Conservation (phyloP, 495 filamentous ascomycete genomes). For the Chaetomium fimeti region DNA sequence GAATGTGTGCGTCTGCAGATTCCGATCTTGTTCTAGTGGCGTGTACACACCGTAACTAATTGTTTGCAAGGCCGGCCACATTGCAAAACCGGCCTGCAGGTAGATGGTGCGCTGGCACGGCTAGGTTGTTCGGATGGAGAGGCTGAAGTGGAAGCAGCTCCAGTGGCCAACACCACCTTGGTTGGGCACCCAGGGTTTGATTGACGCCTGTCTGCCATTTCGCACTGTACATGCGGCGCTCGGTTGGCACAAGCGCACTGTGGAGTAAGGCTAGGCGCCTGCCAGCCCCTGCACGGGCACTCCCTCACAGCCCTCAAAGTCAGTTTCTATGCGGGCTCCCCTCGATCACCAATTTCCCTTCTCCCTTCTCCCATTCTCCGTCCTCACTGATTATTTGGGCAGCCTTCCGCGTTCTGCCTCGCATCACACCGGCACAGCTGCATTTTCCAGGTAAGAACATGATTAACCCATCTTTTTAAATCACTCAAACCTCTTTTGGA, state of each 20-base stretch:
- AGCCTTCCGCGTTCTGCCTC: constrained; percentile 10
- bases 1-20: constrained; percentile 16
- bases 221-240: constrained; percentile 25
- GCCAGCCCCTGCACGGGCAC: constrained; percentile 10
- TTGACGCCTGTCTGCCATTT: constrained; percentile 1
- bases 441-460: constrained; percentile 23
- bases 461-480: neutral
- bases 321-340: constrained; percentile 5
- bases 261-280: constrained; percentile 18
- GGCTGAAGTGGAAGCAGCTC: constrained; percentile 14
- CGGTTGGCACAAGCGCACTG: constrained; percentile 14
- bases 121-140: constrained; percentile 11
- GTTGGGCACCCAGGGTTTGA: constrained; percentile 23
- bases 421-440: neutral
- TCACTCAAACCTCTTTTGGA: neutral
- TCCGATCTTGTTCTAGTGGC: neutral
- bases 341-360: constrained; percentile 9
- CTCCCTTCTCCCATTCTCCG: too few species aligned
- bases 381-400: neutral
- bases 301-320: constrained; percentile 7
- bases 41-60: neutral
- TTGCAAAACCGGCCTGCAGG: neutral
- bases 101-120: constrained; percentile 12
- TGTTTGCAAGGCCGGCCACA: neutral
- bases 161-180: constrained; percentile 15